These are phyloP conservation scores for Mortierella sp. DNA, from an alignment of 371 early-diverging fungal species.

Conservation along the genomic window DNA sequence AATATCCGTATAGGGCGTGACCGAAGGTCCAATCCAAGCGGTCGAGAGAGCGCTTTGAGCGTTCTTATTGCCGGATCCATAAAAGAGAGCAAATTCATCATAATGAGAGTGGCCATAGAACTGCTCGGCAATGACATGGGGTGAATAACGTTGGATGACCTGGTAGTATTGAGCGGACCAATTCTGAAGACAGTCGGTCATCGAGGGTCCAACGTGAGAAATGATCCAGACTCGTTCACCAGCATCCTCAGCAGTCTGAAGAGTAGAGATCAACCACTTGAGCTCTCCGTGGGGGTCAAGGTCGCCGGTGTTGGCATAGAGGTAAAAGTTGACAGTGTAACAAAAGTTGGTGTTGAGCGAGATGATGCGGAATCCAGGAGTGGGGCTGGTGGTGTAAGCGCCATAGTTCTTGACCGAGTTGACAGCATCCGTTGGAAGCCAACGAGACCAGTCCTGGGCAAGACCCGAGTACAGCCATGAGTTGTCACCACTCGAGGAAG, in stretches of 20 bases:
- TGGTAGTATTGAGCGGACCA: conserved; percentile 68
- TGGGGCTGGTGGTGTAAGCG: conserved; percentile 58
- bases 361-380: conserved; percentile 61
- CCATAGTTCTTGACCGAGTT: conserved; percentile 56
- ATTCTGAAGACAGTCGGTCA: conserved; percentile 64
- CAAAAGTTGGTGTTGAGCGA: conserved; percentile 74
- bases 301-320: conserved; percentile 32
- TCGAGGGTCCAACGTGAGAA: conserved; percentile 66
- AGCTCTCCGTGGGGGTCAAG: conserved; percentile 66
- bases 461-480: conserved; percentile 57
- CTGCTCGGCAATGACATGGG: conserved; percentile 68
- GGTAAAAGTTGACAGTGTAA: conserved; percentile 61
- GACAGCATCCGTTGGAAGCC: conserved; percentile 54
- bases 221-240: conserved; percentile 69
- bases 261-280: conserved; percentile 58
- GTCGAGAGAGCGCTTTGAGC: conserved; percentile 60
- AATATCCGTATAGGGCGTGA: conserved; percentile 61
- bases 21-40: conserved; percentile 66
- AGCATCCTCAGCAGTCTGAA: conserved; percentile 66
- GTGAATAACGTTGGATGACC: conserved; percentile 66
- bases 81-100: conserved; percentile 67
- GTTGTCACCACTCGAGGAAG: conserved; percentile 48
- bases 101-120: conserved; percentile 73
- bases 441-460: conserved; percentile 57
- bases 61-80: conserved; percentile 52